Percentiles rank a stretch among this genome's conserved stretches.
phyloP scores from a whole-genome alignment of 2,329 filamentous ascomycete species.

The Fusarium sp. region DNA sequence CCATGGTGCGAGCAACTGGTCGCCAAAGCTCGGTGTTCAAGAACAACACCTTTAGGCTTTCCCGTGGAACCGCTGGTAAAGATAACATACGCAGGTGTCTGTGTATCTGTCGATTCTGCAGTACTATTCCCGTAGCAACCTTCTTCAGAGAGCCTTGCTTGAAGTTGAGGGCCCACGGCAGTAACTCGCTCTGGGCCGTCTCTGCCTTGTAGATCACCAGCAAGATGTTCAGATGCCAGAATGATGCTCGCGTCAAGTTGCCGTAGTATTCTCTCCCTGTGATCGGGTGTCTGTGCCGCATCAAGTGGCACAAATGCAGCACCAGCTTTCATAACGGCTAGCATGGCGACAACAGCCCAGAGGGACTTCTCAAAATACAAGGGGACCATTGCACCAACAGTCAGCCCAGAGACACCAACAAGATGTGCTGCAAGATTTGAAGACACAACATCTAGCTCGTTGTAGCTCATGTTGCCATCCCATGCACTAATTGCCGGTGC shows the following conservation, averaged over 20 bases:
- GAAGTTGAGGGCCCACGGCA: background rate
- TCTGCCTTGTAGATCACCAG: background rate
- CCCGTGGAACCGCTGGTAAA: constrained; percentile 23
- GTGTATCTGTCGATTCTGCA: background rate
- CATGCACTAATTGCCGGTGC: constrained; percentile 15
- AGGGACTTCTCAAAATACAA: constrained; percentile 24
- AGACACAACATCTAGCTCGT: constrained; percentile 17
- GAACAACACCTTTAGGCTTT: constrained; percentile 22
- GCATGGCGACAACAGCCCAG: constrained; percentile 15
- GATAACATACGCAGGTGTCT: constrained; percentile 17
- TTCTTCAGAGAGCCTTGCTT: background rate
- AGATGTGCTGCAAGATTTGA: constrained; percentile 22
- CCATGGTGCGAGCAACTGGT: constrained; percentile 26
- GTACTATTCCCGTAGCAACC: too few relatives aligned
- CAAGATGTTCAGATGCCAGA: constrained; percentile 8
- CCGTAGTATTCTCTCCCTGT: background rate
- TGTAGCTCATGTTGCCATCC: constrained; percentile 30
- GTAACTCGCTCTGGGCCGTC: background rate
- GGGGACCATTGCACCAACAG: constrained; percentile 4
- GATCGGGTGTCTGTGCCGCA: background rate
- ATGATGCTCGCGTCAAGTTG: constrained; percentile 1
- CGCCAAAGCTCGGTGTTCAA: constrained; percentile 13
- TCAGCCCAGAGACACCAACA: background rate
- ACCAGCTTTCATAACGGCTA: constrained; percentile 18
- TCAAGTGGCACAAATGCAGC: constrained; percentile 21